phyloP scores from a whole-genome alignment of 768 basidiomycete species.

The Kwoniella sp. region DNA sequence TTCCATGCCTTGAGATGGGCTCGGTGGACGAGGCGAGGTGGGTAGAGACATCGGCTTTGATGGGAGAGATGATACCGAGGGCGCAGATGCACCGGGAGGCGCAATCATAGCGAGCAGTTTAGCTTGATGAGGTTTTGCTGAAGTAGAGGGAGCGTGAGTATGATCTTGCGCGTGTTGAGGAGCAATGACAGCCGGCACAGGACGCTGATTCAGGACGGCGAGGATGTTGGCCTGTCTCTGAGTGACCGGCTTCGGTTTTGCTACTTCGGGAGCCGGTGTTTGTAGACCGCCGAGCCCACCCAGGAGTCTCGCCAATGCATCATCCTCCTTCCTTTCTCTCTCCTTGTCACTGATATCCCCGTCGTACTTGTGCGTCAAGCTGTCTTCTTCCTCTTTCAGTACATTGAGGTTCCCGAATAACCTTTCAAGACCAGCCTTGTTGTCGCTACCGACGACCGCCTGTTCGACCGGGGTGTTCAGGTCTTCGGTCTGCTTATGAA shows the following conservation, averaged over 20 bases:
- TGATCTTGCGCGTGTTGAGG: background rate
- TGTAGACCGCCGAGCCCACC: conserved; percentile 70
- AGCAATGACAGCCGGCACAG: background rate
- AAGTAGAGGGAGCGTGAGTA: background rate
- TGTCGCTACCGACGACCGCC: conserved; percentile 22
- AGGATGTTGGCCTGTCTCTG: conserved; percentile 37
- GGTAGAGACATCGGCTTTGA: conserved; percentile 33
- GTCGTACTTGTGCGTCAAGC: background rate
- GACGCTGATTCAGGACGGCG: conserved; percentile 36
- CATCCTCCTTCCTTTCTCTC: conserved; percentile 37
- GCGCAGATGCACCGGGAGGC: background rate
- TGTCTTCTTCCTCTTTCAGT: conserved; percentile 18
- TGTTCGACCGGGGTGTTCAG: conserved; percentile 11
- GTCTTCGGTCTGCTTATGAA: conserved; percentile 41
- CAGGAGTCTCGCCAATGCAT: conserved; percentile 36
- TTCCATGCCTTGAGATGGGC: conserved; percentile 8
- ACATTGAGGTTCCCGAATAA: conserved; percentile 37
- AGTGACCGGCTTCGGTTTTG: conserved; percentile 11
- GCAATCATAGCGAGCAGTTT: conserved; percentile 36
- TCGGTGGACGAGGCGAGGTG: conserved; percentile 33
- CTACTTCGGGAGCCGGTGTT: conserved; percentile 66
- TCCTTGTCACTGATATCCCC: conserved; percentile 9
- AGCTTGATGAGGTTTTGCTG: conserved; percentile 37
- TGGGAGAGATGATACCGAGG: background rate
- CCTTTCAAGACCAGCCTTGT: conserved; percentile 34